A percentile compares a stretch with the other conserved stretches of the same genome.
These are phyloP conservation scores for Alternaria novae-zelandiae DNA, from an alignment of 2,329 filamentous ascomycete species.

Conservation along the genomic window DNA sequence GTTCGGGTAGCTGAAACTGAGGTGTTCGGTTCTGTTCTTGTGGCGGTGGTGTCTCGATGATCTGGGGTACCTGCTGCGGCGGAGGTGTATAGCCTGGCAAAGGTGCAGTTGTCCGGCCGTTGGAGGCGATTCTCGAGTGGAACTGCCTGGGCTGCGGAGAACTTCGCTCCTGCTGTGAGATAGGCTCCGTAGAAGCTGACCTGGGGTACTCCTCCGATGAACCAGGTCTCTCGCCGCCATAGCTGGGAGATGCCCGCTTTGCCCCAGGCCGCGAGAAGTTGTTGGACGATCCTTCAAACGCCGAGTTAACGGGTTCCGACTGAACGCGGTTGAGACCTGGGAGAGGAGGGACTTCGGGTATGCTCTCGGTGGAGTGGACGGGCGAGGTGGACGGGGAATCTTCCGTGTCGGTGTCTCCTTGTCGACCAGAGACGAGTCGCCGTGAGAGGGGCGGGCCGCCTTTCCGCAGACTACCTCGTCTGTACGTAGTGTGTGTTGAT, in stretches of 20 bases:
- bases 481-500: conserved; percentile 90
- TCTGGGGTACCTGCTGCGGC: conserved; percentile 58
- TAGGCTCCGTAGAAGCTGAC: conserved; percentile 24
- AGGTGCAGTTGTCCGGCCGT: conserved; percentile 62
- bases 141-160: conserved; percentile 56
- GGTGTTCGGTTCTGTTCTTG: conserved; percentile 43
- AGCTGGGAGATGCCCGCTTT: conserved; percentile 34
- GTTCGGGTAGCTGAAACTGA: conserved; percentile 55
- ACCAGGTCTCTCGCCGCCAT: conserved; percentile 25
- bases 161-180: conserved; percentile 41
- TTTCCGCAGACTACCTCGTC: conserved; percentile 83
- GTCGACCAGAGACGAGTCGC: conserved; percentile 64
- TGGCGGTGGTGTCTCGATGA: conserved; percentile 67
- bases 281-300: conserved; percentile 39
- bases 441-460: conserved; percentile 78
- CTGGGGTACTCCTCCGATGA: conserved; percentile 34
- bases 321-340: conserved; percentile 66
- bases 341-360: conserved; percentile 44
- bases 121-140: conserved; percentile 63
- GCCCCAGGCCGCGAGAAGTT: conserved; percentile 67
- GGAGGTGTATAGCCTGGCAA: conserved; percentile 54
- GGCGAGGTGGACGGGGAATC: conserved; percentile 59
- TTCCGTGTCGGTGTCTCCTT: conserved; percentile 67
- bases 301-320: conserved; percentile 67
- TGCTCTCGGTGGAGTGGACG: conserved; percentile 42